Evolutionary conservation across 257 asterid genomes (phyloP).

Genomic region (Solanum clarkiae): DNA sequence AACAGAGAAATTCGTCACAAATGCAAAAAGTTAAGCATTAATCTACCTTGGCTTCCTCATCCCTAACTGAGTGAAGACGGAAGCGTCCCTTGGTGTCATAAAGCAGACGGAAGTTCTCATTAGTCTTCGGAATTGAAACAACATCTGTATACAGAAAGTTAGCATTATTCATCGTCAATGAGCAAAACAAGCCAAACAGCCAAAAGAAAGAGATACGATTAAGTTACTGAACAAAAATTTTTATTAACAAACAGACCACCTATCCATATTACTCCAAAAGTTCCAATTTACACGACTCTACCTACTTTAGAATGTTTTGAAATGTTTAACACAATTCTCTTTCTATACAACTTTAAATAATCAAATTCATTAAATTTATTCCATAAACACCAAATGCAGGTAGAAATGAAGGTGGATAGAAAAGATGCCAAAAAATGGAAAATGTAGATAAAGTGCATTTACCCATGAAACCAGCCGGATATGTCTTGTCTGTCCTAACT

Average conservation of each 20-base stretch:
- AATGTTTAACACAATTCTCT: neutral
- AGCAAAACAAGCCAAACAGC: neutral
- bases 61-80: constrained; percentile 18
- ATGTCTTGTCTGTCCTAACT: constrained; percentile 1
- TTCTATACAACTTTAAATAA: neutral
- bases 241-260: neutral
- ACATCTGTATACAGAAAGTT: constrained; percentile 11
- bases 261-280: neutral
- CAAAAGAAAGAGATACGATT: no score
- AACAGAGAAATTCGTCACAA: neutral
- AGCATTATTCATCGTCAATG: no score
- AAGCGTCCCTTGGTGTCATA: constrained; percentile 1
- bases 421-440: neutral
- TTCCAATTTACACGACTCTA: neutral
- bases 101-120: constrained; percentile 39
- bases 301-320: neutral
- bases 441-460: neutral
- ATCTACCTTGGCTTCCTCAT: constrained; percentile 36
- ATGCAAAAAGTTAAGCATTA: neutral
- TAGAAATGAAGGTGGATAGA: neutral
- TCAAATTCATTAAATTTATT: neutral
- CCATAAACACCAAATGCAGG: neutral
- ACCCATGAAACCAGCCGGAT: constrained; percentile 7
- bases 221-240: neutral
- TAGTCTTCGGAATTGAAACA: constrained; percentile 39